Percentiles rank a stretch among this genome's conserved stretches.
Conservation (phyloP, 352 stramenopile genomes). For the Globisporangium nunn region DNA sequence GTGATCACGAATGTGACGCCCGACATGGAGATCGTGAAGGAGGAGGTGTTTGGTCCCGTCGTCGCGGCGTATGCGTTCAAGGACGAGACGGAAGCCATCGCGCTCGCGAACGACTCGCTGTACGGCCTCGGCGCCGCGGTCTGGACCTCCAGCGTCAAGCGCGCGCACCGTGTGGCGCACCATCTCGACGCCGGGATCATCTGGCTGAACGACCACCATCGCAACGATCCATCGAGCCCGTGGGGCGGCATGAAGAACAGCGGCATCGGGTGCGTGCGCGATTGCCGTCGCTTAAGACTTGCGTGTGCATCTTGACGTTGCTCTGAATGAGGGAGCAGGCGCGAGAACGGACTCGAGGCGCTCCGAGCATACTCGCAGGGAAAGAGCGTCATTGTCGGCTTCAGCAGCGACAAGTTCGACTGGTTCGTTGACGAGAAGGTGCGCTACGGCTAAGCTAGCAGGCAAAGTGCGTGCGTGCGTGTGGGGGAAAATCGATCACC, state of each 20-base stretch:
- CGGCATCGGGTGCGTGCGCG: conserved; percentile 37
- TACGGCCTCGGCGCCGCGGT: conserved; percentile 84
- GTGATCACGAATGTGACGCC: conserved; percentile 72
- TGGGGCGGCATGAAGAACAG: conserved; percentile 73
- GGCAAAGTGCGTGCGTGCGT: background rate
- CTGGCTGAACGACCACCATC: conserved; percentile 84
- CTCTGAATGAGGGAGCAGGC: conserved; percentile 24
- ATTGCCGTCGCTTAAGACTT: too few species aligned
- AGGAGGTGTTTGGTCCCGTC: conserved; percentile 89
- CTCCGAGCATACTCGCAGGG: conserved; percentile 67
- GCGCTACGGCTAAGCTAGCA: conserved; percentile 40
- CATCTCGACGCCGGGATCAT: conserved; percentile 85
- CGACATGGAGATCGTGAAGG: conserved; percentile 72
- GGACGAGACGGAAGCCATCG: conserved; percentile 64
- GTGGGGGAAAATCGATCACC: background rate
- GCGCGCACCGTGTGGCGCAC: conserved; percentile 78
- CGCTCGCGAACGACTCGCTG: conserved; percentile 66
- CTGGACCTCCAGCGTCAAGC: conserved; percentile 75
- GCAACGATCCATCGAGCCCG: conserved; percentile 45
- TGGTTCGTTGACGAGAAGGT: conserved; percentile 64
- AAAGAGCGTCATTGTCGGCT: conserved; percentile 70
- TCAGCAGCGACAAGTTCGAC: conserved; percentile 56
- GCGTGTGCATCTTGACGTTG: background rate
- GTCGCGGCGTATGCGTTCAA: conserved; percentile 41
- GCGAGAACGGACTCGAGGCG: conserved; percentile 80